Conservation (phyloP, 1,284 basidiomycete genomes). For the Neotropicomus parvogracilis region DNA sequence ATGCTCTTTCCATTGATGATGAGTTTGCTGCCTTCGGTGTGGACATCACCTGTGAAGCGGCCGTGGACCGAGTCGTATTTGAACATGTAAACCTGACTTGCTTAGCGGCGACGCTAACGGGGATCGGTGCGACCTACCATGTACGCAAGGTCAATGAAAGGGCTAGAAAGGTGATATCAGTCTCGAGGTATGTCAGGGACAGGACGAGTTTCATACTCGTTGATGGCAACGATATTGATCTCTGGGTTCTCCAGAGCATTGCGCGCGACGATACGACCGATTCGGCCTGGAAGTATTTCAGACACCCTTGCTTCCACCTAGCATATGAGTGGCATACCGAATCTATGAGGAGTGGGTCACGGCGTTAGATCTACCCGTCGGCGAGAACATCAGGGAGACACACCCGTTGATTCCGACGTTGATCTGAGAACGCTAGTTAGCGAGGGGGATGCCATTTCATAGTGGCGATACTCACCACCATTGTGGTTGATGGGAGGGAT, state of each 20-base stretch:
- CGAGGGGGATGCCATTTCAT: background rate
- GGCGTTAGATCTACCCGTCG: conserved; percentile 17
- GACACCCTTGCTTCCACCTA: background rate
- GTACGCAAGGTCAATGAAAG: conserved; percentile 71
- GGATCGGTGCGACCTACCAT: conserved; percentile 57
- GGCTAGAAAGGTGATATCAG: conserved; percentile 15
- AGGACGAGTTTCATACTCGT: conserved; percentile 63
- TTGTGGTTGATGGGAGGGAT: conserved; percentile 14
- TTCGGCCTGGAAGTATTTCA: conserved; percentile 68
- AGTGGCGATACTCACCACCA: conserved; percentile 23
- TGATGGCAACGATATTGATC: conserved; percentile 83
- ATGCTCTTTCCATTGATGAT: conserved; percentile 81
- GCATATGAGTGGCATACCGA: conserved; percentile 57
- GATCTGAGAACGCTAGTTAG: conserved; percentile 40
- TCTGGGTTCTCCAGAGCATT: conserved; percentile 83
- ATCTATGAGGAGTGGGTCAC: conserved; percentile 45
- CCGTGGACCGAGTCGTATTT: conserved; percentile 99
- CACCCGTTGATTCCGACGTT: conserved; percentile 95
- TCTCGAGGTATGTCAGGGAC: background rate
- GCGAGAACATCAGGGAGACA: conserved; percentile 19
- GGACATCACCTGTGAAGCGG: conserved; percentile 86
- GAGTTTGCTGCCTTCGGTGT: conserved; percentile 88
- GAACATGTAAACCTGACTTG: conserved; percentile 92
- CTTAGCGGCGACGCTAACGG: conserved; percentile 6
- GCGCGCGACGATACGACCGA: conserved; percentile 96